Conservation (phyloP, 202 grass and related monocot genomes). For the Cymbopogon flexuosus region DNA sequence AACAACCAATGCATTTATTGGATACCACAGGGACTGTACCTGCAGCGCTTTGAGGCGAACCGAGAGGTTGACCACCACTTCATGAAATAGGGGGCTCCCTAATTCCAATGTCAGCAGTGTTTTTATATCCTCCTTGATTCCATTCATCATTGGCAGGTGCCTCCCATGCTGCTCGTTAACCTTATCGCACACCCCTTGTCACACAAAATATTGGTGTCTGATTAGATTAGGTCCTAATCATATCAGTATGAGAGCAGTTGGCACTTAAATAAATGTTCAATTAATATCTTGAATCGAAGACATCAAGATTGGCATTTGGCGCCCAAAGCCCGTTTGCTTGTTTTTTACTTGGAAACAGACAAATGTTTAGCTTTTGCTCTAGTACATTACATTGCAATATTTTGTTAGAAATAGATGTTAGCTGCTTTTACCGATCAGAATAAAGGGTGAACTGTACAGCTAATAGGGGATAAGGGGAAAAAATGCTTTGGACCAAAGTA, state of each 20-base stretch:
- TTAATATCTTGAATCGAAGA: conserved; percentile 23
- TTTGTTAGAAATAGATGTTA: not conserved
- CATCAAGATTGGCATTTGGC: not conserved
- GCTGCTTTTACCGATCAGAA: conserved; percentile 33
- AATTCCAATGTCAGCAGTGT: conserved; percentile 73
- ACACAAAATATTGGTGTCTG: conserved; percentile 21
- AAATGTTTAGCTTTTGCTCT: not conserved
- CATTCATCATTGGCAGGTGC: conserved; percentile 98
- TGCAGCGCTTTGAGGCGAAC: conserved; percentile 70
- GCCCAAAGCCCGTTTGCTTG: conserved; percentile 12
- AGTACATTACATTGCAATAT: not conserved
- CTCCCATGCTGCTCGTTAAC: conserved; percentile 85
- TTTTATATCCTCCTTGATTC: conserved; percentile 99
- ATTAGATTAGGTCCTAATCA: conserved; percentile 24
- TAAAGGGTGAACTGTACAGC: conserved; percentile 20
- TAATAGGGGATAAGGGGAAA: not conserved
- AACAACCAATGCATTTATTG: not conserved
- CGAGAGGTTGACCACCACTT: conserved; percentile 75
- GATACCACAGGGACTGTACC: conserved; percentile 32
- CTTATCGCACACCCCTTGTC: conserved; percentile 71
- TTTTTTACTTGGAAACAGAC: not conserved
- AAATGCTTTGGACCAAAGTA: conserved; percentile 32
- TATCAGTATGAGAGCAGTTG: not conserved
- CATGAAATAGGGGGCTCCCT: conserved; percentile 64
- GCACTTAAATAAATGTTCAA: conserved; percentile 15